Evolutionary conservation across 768 basidiomycete species (phyloP).

Genomic region (Cystobasidium ongulense): DNA sequence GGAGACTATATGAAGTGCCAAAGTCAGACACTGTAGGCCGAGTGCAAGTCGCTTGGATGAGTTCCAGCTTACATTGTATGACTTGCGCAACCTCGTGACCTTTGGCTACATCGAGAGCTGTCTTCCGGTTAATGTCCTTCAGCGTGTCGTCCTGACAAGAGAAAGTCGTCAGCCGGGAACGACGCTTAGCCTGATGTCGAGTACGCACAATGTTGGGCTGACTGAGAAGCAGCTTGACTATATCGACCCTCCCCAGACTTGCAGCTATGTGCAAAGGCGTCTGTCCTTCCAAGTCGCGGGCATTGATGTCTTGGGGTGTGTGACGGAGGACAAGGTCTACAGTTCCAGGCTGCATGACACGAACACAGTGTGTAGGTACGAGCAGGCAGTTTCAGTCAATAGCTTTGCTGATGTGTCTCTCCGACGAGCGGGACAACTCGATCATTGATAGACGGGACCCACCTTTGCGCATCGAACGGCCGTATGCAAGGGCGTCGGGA

Average conservation of each 20-base stretch:
- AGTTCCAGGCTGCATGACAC: constrained; percentile 30
- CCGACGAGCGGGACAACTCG: background rate
- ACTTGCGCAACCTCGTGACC: constrained; percentile 58
- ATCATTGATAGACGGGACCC: background rate
- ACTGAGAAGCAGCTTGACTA: constrained; percentile 66
- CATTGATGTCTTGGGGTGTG: constrained; percentile 21
- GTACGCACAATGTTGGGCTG: constrained; percentile 58
- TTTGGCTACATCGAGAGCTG: constrained; percentile 64
- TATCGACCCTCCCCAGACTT: constrained; percentile 61
- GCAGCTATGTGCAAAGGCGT: constrained; percentile 70
- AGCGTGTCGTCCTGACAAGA: constrained; percentile 56
- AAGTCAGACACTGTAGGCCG: background rate
- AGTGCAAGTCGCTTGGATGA: constrained; percentile 34
- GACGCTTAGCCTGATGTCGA: too few relatives aligned
- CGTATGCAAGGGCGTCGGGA: constrained; percentile 28
- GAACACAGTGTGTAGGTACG: background rate
- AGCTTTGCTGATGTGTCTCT: background rate
- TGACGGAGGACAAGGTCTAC: constrained; percentile 19
- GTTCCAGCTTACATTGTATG: constrained; percentile 54
- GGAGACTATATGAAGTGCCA: constrained; percentile 54
- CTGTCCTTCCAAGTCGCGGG: constrained; percentile 14
- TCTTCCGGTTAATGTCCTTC: constrained; percentile 59
- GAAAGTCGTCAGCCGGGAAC: background rate
- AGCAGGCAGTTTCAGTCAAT: background rate
- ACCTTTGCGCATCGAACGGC: constrained; percentile 27